Conservation (phyloP, 179 eudicot genomes). For the Amaranthus tricolor region DNA sequence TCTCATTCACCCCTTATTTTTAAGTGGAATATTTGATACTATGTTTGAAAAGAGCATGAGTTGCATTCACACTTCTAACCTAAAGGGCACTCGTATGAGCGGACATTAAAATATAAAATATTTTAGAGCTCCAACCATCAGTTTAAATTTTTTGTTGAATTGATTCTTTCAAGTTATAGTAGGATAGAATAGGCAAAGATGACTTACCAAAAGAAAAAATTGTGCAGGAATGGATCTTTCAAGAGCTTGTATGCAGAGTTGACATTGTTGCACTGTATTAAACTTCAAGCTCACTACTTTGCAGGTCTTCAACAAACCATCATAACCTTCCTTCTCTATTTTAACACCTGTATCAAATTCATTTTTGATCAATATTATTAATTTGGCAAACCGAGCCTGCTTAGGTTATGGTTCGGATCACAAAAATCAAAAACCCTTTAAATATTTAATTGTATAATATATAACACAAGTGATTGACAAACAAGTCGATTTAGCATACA, state of each 20-base stretch:
- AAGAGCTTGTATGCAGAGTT: conserved; percentile 44
- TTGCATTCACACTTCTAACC: no score
- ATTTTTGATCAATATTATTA: neutral
- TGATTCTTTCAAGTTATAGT: no score
- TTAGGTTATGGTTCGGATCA: neutral
- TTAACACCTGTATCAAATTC: conserved; percentile 37
- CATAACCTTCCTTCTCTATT: conserved; percentile 51
- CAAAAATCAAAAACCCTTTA: neutral
- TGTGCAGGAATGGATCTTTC: conserved; percentile 49
- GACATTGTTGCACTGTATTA: conserved; percentile 43
- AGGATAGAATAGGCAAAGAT: neutral
- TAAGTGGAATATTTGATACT: no score
- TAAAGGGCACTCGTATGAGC: no score
- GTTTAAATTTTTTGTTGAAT: no score
- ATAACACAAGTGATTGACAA: no score
- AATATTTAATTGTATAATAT: neutral
- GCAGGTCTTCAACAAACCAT: conserved; percentile 60
- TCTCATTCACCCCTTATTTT: no score
- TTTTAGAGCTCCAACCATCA: no score
- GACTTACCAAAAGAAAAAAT: conserved; percentile 50
- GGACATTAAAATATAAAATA: no score
- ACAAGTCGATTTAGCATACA: no score
- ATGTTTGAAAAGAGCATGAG: no score
- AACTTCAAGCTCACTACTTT: conserved; percentile 34
- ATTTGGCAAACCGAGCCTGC: no score